Base-by-base conservation (phyloP, 306 rosid species). In the Abrus precatorius region DNA sequence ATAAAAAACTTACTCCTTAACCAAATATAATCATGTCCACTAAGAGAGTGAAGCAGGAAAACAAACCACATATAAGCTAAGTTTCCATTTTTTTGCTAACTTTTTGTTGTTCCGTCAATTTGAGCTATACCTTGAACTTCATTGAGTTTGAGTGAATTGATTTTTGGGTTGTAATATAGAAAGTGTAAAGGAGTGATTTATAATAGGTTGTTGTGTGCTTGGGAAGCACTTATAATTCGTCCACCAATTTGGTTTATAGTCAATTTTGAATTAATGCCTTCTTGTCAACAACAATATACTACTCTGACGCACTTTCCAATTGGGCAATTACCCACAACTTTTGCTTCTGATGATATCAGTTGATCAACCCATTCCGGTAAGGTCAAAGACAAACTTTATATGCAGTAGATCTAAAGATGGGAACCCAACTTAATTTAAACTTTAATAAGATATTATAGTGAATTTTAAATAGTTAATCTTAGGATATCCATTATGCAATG, bases 191-290 rank as follows among this genome's bases (percentile, higher is more conserved):
- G 12, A 48, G 60, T n/a, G 71, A 62, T 59, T 44, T 44, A 45
- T 60, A 61, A n/a, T 44, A 9, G 54, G 80, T 75, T 60, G 80
- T 61, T 60, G 61, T 10, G 52, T 76, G 59, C 3, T 50, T 50
- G 50, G 64, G 78, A 49, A 80, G 78, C 78, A 71, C 63, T 70
- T 34, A 33, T 20, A 69, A 11, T 48, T 70, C 8, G n/a, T 71
- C 56, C 29, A 28, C 65, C 28, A 41, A 40, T 29, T 13, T 72
- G 59, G 79, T 80, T 71, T 50, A 8, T 29, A 29, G 66, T 80
- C 66, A 48, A 50, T 72, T 62, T 72, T 50, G 38, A 61, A 72
- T 72, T 50, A 72, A 72, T 79, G 77, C 5, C 38, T 54, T 67
- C 12, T 43, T 67, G 52, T 36, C n/a, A 38, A 9, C 57, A 38